Evolutionary conservation across 768 basidiomycete genomes (phyloP).

Genomic region (Boletus patriciae): DNA sequence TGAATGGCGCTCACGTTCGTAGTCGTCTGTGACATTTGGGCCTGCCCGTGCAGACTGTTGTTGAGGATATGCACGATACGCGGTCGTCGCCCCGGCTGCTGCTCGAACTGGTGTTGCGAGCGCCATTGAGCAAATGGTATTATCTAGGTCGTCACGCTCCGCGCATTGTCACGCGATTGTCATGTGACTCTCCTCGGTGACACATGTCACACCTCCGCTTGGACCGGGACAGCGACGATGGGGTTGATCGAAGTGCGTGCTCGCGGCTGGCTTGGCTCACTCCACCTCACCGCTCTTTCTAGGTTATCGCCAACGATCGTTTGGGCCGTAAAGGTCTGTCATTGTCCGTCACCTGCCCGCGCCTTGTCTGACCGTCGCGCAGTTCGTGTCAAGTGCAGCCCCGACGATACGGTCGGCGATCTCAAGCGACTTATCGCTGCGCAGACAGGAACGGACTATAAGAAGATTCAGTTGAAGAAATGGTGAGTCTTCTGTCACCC

Average conservation of each 20-base stretch:
- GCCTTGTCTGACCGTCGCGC: constrained; percentile 9
- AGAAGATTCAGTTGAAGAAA: constrained; percentile 95
- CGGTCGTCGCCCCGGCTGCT: constrained; percentile 14
- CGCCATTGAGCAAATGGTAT: constrained; percentile 21
- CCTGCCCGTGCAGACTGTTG: constrained; percentile 23
- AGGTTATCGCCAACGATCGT: constrained; percentile 96
- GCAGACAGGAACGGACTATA: constrained; percentile 84
- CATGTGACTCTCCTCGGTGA: constrained; percentile 4
- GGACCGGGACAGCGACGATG: constrained; percentile 38
- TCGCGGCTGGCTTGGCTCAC: neutral
- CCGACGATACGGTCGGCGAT: constrained; percentile 96
- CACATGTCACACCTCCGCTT: constrained; percentile 16
- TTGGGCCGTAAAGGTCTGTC: constrained; percentile 84
- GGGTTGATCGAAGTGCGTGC: constrained; percentile 52
- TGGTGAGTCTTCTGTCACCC: constrained; percentile 58
- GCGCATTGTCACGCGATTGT: constrained; percentile 25
- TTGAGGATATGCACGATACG: constrained; percentile 30
- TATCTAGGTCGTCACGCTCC: constrained; percentile 13
- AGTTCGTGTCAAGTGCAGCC: constrained; percentile 96
- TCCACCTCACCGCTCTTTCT: constrained; percentile 12
- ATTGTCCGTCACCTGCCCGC: neutral
- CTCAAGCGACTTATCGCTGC: constrained; percentile 96
- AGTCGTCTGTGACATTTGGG: constrained; percentile 65
- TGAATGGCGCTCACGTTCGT: constrained; percentile 58
- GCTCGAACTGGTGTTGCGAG: constrained; percentile 33